Conservation (phyloP, 2,329 filamentous ascomycete species). For the Exophiala spinifera region DNA sequence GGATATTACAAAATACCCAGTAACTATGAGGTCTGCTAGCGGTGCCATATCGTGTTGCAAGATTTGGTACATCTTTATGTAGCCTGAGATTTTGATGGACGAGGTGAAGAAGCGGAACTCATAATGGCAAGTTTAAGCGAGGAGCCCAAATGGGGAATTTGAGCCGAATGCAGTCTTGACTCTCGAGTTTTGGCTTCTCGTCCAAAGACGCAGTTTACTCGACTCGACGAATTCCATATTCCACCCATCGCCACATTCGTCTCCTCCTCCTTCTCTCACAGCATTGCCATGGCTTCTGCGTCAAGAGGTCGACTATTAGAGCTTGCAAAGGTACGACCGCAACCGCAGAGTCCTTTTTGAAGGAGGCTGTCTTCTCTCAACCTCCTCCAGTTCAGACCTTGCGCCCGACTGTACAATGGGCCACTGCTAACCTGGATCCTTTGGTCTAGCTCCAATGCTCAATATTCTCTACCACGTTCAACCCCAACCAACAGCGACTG, state of each 20-base stretch:
- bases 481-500: slow-evolving; percentile 74
- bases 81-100: neutral
- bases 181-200: too few species aligned
- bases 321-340: slow-evolving; percentile 23
- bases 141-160: slow-evolving; percentile 1
- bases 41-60: too few species aligned
- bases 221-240: neutral
- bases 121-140: neutral
- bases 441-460: slow-evolving; percentile 72
- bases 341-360: neutral
- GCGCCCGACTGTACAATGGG: too few species aligned
- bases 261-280: neutral
- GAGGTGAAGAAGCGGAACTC: too few species aligned
- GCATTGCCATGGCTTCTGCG: slow-evolving; percentile 22
- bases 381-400: slow-evolving; percentile 19
- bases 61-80: too few species aligned
- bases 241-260: slow-evolving; percentile 1
- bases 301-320: slow-evolving; percentile 26
- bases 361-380: neutral
- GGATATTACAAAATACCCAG: too few species aligned
- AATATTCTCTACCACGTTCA: slow-evolving; percentile 88
- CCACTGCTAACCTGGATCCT: slow-evolving; percentile 13
- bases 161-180: slow-evolving; percentile 6
- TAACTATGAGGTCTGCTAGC: too few species aligned
- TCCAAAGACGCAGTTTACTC: neutral